Evolutionary conservation across 768 basidiomycete genomes (phyloP).

Genomic region (Leccinellum luteum): DNA sequence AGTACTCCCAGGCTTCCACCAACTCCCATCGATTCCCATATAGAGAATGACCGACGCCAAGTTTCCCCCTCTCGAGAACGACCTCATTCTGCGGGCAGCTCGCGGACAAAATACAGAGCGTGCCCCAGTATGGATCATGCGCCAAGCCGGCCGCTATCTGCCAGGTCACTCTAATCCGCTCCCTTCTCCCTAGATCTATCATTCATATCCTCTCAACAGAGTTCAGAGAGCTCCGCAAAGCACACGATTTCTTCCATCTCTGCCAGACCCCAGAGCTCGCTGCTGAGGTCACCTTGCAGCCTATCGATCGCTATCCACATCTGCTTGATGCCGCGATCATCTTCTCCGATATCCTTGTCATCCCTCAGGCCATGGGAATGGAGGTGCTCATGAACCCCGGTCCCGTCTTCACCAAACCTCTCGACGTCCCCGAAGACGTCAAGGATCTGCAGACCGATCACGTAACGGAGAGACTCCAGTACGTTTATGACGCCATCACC

Average conservation of each 20-base stretch:
- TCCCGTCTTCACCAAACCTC: slow-evolving; percentile 85
- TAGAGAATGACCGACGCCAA: slow-evolving; percentile 33
- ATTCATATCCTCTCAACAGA: slow-evolving; percentile 46
- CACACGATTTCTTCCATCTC: slow-evolving; percentile 92
- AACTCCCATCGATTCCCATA: too few relatives aligned
- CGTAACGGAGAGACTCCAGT: slow-evolving; percentile 81
- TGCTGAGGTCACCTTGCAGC: slow-evolving; percentile 87
- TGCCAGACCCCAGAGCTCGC: slow-evolving; percentile 92
- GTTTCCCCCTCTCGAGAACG: slow-evolving; percentile 81
- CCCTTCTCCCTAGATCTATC: not conserved
- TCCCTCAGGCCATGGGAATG: slow-evolving; percentile 98
- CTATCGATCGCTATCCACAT: slow-evolving; percentile 82
- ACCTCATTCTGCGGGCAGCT: slow-evolving; percentile 86
- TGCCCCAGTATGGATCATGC: slow-evolving; percentile 98
- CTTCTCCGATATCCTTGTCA: slow-evolving; percentile 96
- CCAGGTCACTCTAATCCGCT: slow-evolving; percentile 56
- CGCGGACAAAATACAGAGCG: slow-evolving; percentile 84
- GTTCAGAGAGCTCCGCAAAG: slow-evolving; percentile 81
- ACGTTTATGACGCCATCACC: slow-evolving; percentile 92
- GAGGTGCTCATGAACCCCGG: slow-evolving; percentile 92
- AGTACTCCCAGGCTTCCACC: not conserved
- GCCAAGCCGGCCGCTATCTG: slow-evolving; percentile 93
- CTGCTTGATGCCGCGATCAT: slow-evolving; percentile 95
- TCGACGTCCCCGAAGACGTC: slow-evolving; percentile 74
- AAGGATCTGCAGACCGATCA: slow-evolving; percentile 64